These are phyloP conservation scores for Acacia acuminata DNA, from an alignment of 306 rosid genomes.

Conservation along the genomic window DNA sequence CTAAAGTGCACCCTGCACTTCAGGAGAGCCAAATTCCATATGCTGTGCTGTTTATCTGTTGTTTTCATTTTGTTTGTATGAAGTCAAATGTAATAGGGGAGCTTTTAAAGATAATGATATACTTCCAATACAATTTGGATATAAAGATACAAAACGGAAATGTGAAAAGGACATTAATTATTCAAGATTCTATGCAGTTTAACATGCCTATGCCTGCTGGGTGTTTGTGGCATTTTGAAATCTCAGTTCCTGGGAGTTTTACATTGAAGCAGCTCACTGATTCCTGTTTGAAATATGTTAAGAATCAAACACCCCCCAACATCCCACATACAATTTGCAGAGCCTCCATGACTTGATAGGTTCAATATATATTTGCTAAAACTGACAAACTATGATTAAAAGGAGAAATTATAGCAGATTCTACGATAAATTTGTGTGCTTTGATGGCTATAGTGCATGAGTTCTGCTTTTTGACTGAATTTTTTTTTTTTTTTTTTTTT, in stretches of 20 bases:
- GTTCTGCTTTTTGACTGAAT: not conserved
- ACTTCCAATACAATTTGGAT: slow-evolving; percentile 1
- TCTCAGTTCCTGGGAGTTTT: not conserved
- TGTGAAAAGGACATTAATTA: not conserved
- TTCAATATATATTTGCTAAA: not conserved
- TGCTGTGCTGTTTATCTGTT: slow-evolving; percentile 18
- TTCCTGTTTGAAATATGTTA: not conserved
- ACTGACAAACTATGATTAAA: not conserved
- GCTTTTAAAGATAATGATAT: not conserved
- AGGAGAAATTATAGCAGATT: not conserved
- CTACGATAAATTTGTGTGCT: not conserved
- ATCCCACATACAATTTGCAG: not conserved
- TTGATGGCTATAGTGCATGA: slow-evolving; percentile 8
- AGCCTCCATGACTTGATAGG: not conserved
- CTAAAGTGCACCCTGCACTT: not conserved
- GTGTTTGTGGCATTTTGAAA: slow-evolving; percentile 3
- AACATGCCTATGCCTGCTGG: slow-evolving; percentile 8
- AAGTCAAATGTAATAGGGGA: slow-evolving; percentile 1
- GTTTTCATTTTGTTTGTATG: slow-evolving; percentile 17
- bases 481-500: too few species aligned
- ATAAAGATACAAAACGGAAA: not conserved
- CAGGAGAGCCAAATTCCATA: not conserved
- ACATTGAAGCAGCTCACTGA: not conserved
- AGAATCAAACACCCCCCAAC: not conserved
- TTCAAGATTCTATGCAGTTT: not conserved